Percentiles rank a stretch among this genome's conserved stretches.
phyloP scores from a whole-genome alignment of 768 basidiomycete genomes.

The Mycena belliarum region DNA sequence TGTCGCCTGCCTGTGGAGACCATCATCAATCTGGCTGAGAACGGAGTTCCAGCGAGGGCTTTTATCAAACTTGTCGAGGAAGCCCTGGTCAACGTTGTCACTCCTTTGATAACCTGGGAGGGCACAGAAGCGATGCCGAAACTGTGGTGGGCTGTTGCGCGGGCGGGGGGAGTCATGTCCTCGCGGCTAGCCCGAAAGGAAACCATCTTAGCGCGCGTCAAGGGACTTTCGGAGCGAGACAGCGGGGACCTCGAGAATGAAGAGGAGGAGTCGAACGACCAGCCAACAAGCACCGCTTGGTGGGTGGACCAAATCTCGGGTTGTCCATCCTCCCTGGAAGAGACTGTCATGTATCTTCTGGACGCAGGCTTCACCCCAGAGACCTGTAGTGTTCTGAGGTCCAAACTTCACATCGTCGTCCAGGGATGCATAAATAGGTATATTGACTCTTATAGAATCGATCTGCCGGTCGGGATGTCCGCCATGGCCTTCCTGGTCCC shows the following conservation, averaged over 20 bases:
- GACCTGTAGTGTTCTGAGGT: slow-evolving; percentile 47
- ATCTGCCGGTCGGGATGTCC: slow-evolving; percentile 51
- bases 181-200: slow-evolving; percentile 40
- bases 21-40: slow-evolving; percentile 65
- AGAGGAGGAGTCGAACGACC: slow-evolving; percentile 37
- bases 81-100: slow-evolving; percentile 23
- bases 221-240: slow-evolving; percentile 43
- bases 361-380: slow-evolving; percentile 61
- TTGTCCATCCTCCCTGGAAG: slow-evolving; percentile 61
- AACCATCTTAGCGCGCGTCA: slow-evolving; percentile 41
- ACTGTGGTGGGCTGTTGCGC: slow-evolving; percentile 43
- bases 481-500: slow-evolving; percentile 65
- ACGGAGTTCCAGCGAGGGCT: slow-evolving; percentile 48
- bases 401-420: slow-evolving; percentile 54
- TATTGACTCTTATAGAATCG: slow-evolving; percentile 46
- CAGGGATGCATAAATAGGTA: slow-evolving; percentile 43
- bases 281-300: slow-evolving; percentile 59
- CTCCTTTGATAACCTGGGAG: slow-evolving; percentile 48
- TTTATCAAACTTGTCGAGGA: slow-evolving; percentile 42
- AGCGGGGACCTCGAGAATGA: slow-evolving; percentile 41
- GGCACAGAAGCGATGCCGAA: slow-evolving; percentile 38
- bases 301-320: slow-evolving; percentile 69
- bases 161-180: slow-evolving; percentile 41
- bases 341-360: slow-evolving; percentile 58
- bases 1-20: slow-evolving; percentile 55